Evolutionary conservation across 768 basidiomycete species (phyloP), one percentile per base, ranked within the genome.

Genomic region (Lactarius trivialis): DNA sequence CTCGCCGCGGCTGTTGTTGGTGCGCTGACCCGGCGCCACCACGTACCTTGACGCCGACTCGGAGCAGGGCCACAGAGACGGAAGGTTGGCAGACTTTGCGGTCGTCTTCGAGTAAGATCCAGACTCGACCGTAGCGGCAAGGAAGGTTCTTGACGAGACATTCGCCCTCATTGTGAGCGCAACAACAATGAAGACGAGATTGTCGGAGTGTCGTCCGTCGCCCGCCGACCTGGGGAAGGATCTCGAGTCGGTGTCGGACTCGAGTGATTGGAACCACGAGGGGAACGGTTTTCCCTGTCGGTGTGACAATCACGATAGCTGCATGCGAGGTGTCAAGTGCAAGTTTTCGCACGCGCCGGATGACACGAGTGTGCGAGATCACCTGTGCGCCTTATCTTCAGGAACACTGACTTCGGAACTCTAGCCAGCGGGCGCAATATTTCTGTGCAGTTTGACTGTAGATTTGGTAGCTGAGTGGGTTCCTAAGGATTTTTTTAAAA

Each of bases 251-350:
- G 72, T 76, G 9, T 82, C 80, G 0, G 83, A 84, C 68, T 81
- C 81, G 14, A 82, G 80, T 52, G 83, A 85, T 66, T 82, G 75
- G 60, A 72, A 74, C 43, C 82, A 84, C 61, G 68, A 68, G 2
- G 83, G 83, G 5, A 84, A 82, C 54, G 76, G 78, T 3, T 73
- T 77, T 4, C 78, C 82, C 0, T 85, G 84, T 69, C 75, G 78
- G 48, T 81, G 79, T 67, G 83, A 85, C 68, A 85, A 85, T 60
- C 82, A 79, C 61, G 73, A 76, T 19, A 80, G 80, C 0, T 84
- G 83, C 67, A 69, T 60, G 11, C 72, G 74, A 3, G 80, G 82
- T 0, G 52, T 14, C 8, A 58, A 65, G 3, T 85, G 84, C 66
- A 60, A 58, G 15, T 83, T 75, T 70, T 81, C 77, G 26, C 83